Percentiles rank a stretch among this genome's conserved stretches.
These are phyloP conservation scores for Beauveria bassiana DNA, from an alignment of 2,329 filamentous ascomycete genomes.

Conservation along the genomic window DNA sequence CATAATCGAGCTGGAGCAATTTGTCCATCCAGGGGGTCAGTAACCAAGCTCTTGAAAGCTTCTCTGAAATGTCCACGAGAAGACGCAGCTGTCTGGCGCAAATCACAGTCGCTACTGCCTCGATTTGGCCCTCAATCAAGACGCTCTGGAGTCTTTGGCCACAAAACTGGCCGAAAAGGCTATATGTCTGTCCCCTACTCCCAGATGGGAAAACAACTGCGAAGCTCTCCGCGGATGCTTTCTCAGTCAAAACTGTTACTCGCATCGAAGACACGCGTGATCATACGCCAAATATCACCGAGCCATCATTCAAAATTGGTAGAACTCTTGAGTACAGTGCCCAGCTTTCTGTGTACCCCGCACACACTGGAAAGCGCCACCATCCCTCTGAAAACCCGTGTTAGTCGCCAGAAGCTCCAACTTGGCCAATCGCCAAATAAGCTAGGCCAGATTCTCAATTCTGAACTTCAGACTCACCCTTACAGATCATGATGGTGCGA, in stretches of 20 bases:
- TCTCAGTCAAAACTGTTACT: slow-evolving; percentile 28
- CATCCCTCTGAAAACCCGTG: no score
- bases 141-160: slow-evolving; percentile 50
- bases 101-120: slow-evolving; percentile 47
- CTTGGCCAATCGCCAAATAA: no score
- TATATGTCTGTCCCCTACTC: slow-evolving; percentile 12
- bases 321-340: not conserved
- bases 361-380: no score
- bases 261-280: slow-evolving; percentile 68
- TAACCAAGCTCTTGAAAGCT: slow-evolving; percentile 55
- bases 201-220: slow-evolving; percentile 12
- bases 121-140: slow-evolving; percentile 52
- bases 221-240: slow-evolving; percentile 8
- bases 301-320: slow-evolving; percentile 89
- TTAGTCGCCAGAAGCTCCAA: no score
- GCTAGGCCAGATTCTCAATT: no score
- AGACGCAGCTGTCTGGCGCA: slow-evolving; percentile 52
- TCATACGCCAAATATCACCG: slow-evolving; percentile 85
- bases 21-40: slow-evolving; percentile 53
- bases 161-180: slow-evolving; percentile 12
- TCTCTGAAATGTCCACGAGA: slow-evolving; percentile 52
- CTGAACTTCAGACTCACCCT: no score
- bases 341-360: no score
- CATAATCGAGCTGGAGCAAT: slow-evolving; percentile 68
- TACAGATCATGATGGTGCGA: no score